Percentiles rank a stretch among this genome's conserved stretches.
Conservation (phyloP, 2,329 filamentous ascomycete species). For the Aspergillus brasiliensis region DNA sequence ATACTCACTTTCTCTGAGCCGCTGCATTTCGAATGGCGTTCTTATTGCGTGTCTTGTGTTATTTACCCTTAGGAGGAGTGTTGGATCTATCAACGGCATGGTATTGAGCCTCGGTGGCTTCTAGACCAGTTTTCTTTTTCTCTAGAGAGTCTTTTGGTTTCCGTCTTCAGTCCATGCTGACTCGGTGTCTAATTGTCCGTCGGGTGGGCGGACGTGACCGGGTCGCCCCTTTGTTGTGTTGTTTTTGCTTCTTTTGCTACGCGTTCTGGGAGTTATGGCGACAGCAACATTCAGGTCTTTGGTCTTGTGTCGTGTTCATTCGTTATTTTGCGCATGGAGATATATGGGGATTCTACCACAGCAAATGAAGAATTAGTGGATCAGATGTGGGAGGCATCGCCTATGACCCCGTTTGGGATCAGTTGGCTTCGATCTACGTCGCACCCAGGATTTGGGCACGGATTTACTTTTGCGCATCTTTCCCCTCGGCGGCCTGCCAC, state of each 20-base stretch:
- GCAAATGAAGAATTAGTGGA: slow-evolving; percentile 14
- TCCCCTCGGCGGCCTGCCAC: slow-evolving; percentile 12
- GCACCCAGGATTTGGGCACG: slow-evolving; percentile 18
- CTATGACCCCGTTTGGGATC: slow-evolving; percentile 8
- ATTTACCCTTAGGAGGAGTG: slow-evolving; percentile 22
- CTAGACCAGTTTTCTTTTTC: slow-evolving; percentile 26
- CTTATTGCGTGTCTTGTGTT: slow-evolving; percentile 19
- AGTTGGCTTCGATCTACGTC: slow-evolving; percentile 26
- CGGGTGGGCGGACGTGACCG: slow-evolving; percentile 10
- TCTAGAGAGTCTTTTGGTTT: slow-evolving; percentile 25
- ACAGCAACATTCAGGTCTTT: slow-evolving; percentile 13
- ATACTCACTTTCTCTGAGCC: slow-evolving; percentile 97
- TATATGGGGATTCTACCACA: slow-evolving; percentile 17
- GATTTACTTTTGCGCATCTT: slow-evolving; percentile 16
- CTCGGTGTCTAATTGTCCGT: background rate
- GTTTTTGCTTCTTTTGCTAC: slow-evolving; percentile 13
- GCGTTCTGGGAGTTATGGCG: slow-evolving; percentile 24
- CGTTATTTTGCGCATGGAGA: slow-evolving; percentile 16
- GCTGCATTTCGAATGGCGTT: slow-evolving; percentile 35
- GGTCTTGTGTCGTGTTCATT: slow-evolving; percentile 12
- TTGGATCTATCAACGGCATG: slow-evolving; percentile 26
- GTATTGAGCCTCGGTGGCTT: slow-evolving; percentile 25
- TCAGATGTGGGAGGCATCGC: slow-evolving; percentile 16
- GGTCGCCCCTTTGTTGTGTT: slow-evolving; percentile 14
- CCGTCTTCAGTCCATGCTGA: background rate